phyloP scores from a whole-genome alignment of 805 yeast species.

The Metschnikowia proteae region DNA sequence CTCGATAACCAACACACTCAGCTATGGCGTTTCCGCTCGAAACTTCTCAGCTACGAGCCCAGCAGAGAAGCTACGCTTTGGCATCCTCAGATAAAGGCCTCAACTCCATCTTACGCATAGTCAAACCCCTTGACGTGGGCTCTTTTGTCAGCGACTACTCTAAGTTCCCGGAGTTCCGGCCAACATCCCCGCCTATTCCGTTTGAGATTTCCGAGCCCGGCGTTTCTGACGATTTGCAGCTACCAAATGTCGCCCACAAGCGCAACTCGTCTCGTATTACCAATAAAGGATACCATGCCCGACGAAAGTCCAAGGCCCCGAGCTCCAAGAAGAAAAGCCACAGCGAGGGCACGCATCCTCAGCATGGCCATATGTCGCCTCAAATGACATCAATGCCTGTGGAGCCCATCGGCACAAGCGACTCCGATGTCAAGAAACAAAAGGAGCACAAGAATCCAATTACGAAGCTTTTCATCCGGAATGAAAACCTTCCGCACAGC shows the following conservation, averaged over 20 bases:
- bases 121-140: conserved; percentile 18
- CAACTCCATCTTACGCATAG: conserved; percentile 11
- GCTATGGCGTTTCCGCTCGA: conserved; percentile 19
- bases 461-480: conserved; percentile 13
- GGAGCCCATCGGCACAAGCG: not conserved
- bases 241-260: conserved; percentile 4
- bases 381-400: conserved; percentile 1
- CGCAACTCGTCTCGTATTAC: conserved; percentile 10
- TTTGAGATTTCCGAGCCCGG: conserved; percentile 11
- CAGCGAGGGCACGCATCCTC: not conserved
- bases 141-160: conserved; percentile 10
- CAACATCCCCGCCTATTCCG: conserved; percentile 19
- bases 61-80: conserved; percentile 15
- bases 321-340: conserved; percentile 4
- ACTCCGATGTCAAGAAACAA: conserved; percentile 1
- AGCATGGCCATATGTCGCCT: not conserved
- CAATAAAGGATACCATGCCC: conserved; percentile 5
- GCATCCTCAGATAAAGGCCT: conserved; percentile 13
- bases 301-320: conserved; percentile 7
- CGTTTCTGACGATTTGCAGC: not conserved
- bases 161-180: conserved; percentile 8
- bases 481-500: conserved; percentile 4
- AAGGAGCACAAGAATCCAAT: conserved; percentile 11
- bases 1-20: not conserved
- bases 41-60: conserved; percentile 18